Conservation (phyloP, 108 stramenopile genomes). For the Skeletonema costatum region DNA sequence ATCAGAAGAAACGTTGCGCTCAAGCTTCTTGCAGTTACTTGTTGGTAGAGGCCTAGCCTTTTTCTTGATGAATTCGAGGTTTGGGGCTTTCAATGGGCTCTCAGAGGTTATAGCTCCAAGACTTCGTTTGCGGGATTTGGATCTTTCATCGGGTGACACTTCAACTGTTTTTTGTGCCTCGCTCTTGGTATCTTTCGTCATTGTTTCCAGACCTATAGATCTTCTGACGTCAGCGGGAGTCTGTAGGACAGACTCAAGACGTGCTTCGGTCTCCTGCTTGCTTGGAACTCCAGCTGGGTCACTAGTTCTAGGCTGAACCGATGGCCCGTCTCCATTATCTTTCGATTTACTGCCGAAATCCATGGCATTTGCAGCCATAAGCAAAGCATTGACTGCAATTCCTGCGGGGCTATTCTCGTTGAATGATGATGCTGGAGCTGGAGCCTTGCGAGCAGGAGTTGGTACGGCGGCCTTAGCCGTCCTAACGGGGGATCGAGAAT, state of each 20-base stretch:
- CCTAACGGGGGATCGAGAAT: neutral
- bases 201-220: neutral
- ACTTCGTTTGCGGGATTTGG: neutral
- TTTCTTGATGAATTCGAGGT: neutral
- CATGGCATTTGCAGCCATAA: slow-evolving; percentile 1
- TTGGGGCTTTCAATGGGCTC: neutral
- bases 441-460: neutral
- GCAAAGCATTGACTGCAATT: neutral
- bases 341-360: neutral
- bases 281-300: neutral
- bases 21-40: neutral
- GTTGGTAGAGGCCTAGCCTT: neutral
- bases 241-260: neutral
- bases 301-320: neutral
- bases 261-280: neutral
- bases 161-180: neutral
- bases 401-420: neutral
- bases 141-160: neutral
- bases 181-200: neutral
- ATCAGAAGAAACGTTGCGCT: neutral
- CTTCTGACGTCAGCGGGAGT: neutral
- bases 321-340: neutral
- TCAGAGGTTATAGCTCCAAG: neutral
- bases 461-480: neutral
- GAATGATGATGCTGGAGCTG: neutral